Evolutionary conservation across 176 grass and related monocot species (phyloP).

Genomic region (Musa troglodytarum): DNA sequence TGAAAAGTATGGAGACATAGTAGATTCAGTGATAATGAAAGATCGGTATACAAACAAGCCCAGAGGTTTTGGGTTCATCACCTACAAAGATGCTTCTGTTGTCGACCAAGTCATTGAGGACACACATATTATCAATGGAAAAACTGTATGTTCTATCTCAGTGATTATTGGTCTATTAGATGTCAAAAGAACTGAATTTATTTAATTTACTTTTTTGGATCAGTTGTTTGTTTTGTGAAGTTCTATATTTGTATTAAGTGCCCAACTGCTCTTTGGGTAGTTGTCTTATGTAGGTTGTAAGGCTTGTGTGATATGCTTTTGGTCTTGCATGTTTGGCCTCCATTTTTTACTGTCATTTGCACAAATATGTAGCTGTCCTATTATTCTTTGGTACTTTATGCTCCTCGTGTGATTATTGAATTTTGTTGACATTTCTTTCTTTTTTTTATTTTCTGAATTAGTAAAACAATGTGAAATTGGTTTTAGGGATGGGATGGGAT

Average conservation of each 20-base stretch:
- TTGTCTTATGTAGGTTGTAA: too few relatives aligned
- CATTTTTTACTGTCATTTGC: background rate
- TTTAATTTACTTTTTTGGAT: too few relatives aligned
- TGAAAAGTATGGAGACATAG: constrained; percentile 57
- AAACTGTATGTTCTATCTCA: constrained; percentile 32
- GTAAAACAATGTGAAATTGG: too few relatives aligned
- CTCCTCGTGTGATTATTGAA: too few relatives aligned
- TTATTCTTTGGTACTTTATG: too few relatives aligned
- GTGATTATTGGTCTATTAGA: background rate
- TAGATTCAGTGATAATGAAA: constrained; percentile 91
- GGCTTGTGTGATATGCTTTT: too few relatives aligned
- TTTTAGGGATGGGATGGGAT: too few relatives aligned
- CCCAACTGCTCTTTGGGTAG: too few relatives aligned
- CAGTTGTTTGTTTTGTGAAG: background rate
- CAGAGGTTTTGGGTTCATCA: constrained; percentile 90
- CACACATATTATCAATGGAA: constrained; percentile 60
- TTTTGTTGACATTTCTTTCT: too few relatives aligned
- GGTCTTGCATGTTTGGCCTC: too few relatives aligned
- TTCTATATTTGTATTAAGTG: background rate
- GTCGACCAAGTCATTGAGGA: constrained; percentile 78
- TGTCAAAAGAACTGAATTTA: too few relatives aligned
- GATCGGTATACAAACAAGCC: constrained; percentile 65
- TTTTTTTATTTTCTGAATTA: too few relatives aligned
- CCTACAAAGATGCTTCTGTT: constrained; percentile 54
- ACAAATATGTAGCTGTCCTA: background rate